Conservation (phyloP, 805 yeast genomes). For the Zygosaccharomyces siamensis region DNA sequence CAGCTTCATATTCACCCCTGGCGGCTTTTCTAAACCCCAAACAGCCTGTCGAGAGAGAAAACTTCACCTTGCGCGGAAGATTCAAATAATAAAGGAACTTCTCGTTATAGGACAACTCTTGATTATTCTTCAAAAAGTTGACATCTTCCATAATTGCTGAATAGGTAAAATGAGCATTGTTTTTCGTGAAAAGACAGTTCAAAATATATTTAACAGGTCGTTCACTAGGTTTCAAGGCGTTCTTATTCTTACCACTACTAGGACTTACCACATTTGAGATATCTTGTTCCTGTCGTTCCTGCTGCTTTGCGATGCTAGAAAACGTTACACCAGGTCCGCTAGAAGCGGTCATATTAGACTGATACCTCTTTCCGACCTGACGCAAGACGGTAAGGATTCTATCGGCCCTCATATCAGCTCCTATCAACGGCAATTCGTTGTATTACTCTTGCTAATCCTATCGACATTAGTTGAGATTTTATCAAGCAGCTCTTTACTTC, state of each 20-base stretch:
- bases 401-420: not conserved
- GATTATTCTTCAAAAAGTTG: slow-evolving; percentile 52
- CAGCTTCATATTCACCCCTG: slow-evolving; percentile 90
- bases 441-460: not conserved
- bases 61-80: slow-evolving; percentile 68
- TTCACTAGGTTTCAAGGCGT: slow-evolving; percentile 20
- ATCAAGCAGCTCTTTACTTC: no score
- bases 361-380: slow-evolving; percentile 6
- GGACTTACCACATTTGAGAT: slow-evolving; percentile 19
- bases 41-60: slow-evolving; percentile 73
- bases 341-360: slow-evolving; percentile 8
- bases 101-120: slow-evolving; percentile 54
- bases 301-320: slow-evolving; percentile 15
- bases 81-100: slow-evolving; percentile 72
- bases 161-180: slow-evolving; percentile 77
- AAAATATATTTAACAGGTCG: slow-evolving; percentile 59
- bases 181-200: slow-evolving; percentile 71
- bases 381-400: not conserved
- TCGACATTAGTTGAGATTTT: not conserved
- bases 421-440: not conserved
- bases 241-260: slow-evolving; percentile 1
- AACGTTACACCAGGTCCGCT: slow-evolving; percentile 13
- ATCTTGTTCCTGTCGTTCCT: slow-evolving; percentile 9
- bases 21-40: slow-evolving; percentile 86
- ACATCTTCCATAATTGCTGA: slow-evolving; percentile 64